Percentiles rank a stretch among this genome's conserved stretches.
These are phyloP conservation scores for Ambispora gerdemannii DNA, from an alignment of 192 early-diverging fungal species.

Conservation along the genomic window DNA sequence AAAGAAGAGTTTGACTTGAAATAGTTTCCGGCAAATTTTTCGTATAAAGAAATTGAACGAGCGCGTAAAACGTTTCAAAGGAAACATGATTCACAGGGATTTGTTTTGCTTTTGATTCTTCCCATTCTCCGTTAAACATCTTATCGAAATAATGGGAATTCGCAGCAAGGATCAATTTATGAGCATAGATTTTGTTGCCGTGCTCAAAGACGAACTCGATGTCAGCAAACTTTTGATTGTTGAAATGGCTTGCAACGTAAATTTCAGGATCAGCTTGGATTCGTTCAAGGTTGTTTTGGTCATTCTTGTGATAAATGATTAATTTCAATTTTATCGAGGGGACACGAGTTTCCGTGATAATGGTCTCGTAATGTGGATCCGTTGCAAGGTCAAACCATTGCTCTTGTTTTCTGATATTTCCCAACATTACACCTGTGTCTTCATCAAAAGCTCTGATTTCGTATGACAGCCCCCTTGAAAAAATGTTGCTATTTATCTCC, in stretches of 20 bases:
- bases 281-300: no score
- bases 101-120: constrained; percentile 4
- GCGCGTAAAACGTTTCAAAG: not conserved
- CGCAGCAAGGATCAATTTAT: constrained; percentile 12
- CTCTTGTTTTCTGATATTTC: no score
- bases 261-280: no score
- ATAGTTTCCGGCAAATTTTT: constrained; percentile 12
- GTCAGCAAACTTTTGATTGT: constrained; percentile 21
- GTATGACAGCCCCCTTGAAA: no score
- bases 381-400: no score
- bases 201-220: constrained; percentile 15
- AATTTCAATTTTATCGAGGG: no score
- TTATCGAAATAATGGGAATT: constrained; percentile 26
- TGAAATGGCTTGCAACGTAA: constrained; percentile 22
- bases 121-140: constrained; percentile 1
- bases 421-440: no score
- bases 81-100: constrained; percentile 15
- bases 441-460: no score
- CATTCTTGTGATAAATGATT: no score
- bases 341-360: no score
- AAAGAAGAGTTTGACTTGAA: not conserved
- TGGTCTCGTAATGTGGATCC: no score
- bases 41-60: constrained; percentile 25
- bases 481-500: no score
- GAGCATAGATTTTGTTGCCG: constrained; percentile 23